phyloP scores from a whole-genome alignment of 2,329 filamentous ascomycete genomes.

The Podosphaera xanthii region DNA sequence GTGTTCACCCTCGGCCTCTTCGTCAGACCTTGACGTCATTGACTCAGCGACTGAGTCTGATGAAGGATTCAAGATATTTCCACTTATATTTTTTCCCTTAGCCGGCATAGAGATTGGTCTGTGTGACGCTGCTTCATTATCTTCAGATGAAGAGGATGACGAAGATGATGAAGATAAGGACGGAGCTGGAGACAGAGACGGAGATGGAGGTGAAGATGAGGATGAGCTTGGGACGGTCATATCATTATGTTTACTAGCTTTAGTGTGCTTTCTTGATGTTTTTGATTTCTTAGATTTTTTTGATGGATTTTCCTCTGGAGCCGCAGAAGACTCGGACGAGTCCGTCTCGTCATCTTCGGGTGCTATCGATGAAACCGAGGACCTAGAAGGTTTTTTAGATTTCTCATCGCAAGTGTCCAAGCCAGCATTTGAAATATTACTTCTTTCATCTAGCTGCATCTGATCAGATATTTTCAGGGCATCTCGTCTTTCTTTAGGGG shows the following conservation, averaged over 20 bases:
- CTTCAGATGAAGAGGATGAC: too few species aligned
- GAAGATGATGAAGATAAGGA: not conserved
- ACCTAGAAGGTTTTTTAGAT: not conserved
- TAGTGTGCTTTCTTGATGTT: not conserved
- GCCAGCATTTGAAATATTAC: not conserved
- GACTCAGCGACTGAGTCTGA: conserved; percentile 3
- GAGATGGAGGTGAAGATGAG: not conserved
- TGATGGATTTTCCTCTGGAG: too few species aligned
- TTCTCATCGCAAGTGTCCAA: not conserved
- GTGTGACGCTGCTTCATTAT: too few species aligned
- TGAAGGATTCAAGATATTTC: not conserved
- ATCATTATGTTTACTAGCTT: not conserved
- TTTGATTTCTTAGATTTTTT: too few species aligned
- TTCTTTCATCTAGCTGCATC: not conserved
- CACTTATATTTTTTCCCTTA: not conserved
- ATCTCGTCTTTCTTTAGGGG: not conserved
- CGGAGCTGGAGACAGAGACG: not conserved
- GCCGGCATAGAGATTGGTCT: too few species aligned
- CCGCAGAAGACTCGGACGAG: not conserved
- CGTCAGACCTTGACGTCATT: conserved; percentile 3
- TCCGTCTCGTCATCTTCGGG: not conserved
- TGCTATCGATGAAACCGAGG: not conserved
- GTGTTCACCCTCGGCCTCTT: conserved; percentile 3
- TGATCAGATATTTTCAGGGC: not conserved
- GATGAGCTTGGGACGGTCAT: not conserved